Conservation (phyloP, 129 eudicot genomes). For the Dittrichia graveolens region DNA sequence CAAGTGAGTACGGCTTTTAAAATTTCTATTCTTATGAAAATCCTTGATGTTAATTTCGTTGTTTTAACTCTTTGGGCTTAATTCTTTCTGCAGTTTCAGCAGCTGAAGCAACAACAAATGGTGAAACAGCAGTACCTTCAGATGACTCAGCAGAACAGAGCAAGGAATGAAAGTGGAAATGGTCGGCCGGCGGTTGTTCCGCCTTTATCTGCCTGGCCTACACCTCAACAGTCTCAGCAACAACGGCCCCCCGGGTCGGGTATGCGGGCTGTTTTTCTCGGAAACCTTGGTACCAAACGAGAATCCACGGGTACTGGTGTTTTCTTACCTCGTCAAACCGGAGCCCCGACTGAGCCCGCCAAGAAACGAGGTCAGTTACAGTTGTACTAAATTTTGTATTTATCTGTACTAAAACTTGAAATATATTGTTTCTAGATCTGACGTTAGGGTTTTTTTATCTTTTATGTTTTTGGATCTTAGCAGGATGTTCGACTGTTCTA, state of each 20-base stretch:
- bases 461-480: not conserved
- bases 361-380: constrained; percentile 54
- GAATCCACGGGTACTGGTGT: constrained; percentile 88
- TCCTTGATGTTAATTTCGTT: not conserved
- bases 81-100: constrained; percentile 38
- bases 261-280: constrained; percentile 67
- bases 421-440: constrained; percentile 21
- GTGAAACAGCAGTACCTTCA: constrained; percentile 45
- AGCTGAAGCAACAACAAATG: constrained; percentile 48
- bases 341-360: constrained; percentile 52
- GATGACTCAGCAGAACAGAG: constrained; percentile 42
- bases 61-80: not conserved
- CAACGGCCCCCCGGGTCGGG: constrained; percentile 60
- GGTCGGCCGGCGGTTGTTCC: constrained; percentile 17
- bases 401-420: not conserved
- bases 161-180: constrained; percentile 23
- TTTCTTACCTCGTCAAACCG: constrained; percentile 74
- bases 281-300: constrained; percentile 53
- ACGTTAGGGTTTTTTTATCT: not conserved
- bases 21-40: not conserved
- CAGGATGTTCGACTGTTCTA: constrained; percentile 65
- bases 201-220: constrained; percentile 64
- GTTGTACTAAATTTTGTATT: not conserved
- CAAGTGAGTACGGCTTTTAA: constrained; percentile 36
- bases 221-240: constrained; percentile 53